Evolutionary conservation across 179 eudicot species (phyloP), one percentile per base, ranked within the genome.

Genomic region (Nepenthes alata): DNA sequence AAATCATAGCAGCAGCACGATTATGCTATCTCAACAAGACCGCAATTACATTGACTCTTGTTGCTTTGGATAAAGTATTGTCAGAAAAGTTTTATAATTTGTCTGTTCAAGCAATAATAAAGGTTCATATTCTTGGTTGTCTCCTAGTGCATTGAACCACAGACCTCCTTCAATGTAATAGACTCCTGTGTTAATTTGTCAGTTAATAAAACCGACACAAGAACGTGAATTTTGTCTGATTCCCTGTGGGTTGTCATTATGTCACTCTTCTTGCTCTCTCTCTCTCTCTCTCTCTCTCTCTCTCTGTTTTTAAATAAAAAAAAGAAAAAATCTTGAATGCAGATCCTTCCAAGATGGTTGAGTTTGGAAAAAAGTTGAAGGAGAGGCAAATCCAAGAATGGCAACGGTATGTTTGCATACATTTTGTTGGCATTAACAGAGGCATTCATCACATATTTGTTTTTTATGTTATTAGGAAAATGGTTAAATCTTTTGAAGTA

Each of bases 341-440:
- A 70, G 82, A 65, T 57, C 60, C 41, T 64, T 58, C 47, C 64
- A 67, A 74, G 63, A 87, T 87, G 95, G 95, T 87, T 72, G 85
- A 81, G 15, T 87, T 87, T 71, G 95, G 91, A 68, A 87, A 87
- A 45, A 82, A 82, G 83, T 58, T 87, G 81, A 84, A 82, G 80
- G 88, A 87, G 54, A 78, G 84, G 72, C 90, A 82, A 64, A 66
- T 87, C 53, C 74, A 82, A 75, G 90, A 82, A 87, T 87, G 90
- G 95, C 78, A 79, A 78, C 75, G 82, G 95, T 87, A 79, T 50
- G 83, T 52, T 39, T 51, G 10, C 50, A 8, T 69, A 53, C 3
- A 0, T 37, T 58, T 55, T 58, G 11, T 39, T 5, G 16, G 8
- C 15, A 47, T 37, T 13, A 12, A 2, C 1, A 10, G 16, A 25